A percentile compares a stretch with the other conserved stretches of the same genome.
Conservation (phyloP, 2,329 filamentous ascomycete species). For the Sporothrix curviconia region DNA sequence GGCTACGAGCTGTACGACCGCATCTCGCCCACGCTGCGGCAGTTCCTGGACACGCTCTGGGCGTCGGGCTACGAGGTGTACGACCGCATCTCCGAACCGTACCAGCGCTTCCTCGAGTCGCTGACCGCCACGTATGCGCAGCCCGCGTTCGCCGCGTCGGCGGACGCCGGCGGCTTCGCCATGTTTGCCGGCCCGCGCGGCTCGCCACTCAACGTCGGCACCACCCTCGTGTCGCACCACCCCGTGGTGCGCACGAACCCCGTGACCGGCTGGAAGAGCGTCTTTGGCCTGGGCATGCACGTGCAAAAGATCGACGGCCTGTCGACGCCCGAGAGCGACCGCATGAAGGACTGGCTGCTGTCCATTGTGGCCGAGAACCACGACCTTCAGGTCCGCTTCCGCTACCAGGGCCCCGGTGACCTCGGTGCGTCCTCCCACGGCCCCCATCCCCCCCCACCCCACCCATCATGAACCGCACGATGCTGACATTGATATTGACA, state of each 20-base stretch:
- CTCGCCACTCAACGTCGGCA: slow-evolving; percentile 44
- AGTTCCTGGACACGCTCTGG: slow-evolving; percentile 60
- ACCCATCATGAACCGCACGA: no score
- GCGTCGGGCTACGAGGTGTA: slow-evolving; percentile 62
- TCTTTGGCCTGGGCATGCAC: slow-evolving; percentile 48
- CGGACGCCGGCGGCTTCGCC: slow-evolving; percentile 37
- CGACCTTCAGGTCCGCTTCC: slow-evolving; percentile 45
- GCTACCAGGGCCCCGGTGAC: slow-evolving; percentile 40
- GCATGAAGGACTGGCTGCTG: slow-evolving; percentile 44
- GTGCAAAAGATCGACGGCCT: slow-evolving; percentile 45
- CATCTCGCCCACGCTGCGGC: slow-evolving; percentile 41
- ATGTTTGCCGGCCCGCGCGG: slow-evolving; percentile 41
- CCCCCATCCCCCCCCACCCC: no score
- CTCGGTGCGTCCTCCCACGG: no score
- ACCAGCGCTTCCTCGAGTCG: slow-evolving; percentile 45
- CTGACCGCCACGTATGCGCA: slow-evolving; percentile 50
- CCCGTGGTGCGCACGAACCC: slow-evolving; percentile 52
- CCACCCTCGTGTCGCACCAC: slow-evolving; percentile 42
- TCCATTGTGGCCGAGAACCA: slow-evolving; percentile 47
- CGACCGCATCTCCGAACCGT: slow-evolving; percentile 51
- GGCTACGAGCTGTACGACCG: slow-evolving; percentile 62
- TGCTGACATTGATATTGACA: no score
- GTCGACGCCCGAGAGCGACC: slow-evolving; percentile 39
- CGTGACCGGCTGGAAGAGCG: slow-evolving; percentile 50
- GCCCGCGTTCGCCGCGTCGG: slow-evolving; percentile 43